Evolutionary conservation across 2,329 filamentous ascomycete species (phyloP), one percentile per base, ranked within the genome.

Genomic region (Hypoxylon sp.): DNA sequence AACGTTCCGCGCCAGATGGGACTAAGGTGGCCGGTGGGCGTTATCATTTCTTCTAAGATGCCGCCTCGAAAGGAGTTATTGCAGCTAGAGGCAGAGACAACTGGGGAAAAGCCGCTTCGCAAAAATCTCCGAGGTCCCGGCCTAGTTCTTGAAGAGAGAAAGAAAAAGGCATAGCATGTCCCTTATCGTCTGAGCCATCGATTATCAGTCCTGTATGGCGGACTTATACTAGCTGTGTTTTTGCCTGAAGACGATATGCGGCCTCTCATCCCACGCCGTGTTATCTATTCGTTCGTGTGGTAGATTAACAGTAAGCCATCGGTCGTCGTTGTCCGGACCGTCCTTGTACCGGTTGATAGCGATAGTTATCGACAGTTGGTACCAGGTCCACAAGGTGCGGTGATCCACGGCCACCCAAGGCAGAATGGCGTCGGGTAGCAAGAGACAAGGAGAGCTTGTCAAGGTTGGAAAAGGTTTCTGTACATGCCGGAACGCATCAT

Each of bases 401-500:
- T 64, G 55, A 64, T 62, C 58, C 58, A 55, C 61, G 58, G 23
- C 47, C 56, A 62, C 43, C 58, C 58, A 64, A 59, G 57, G 43
- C 58, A 42, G 41, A 18, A 55, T 48, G 37, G 50, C 58, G 55
- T 64, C 51, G 58, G 61, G 58, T 64, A 64, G 61, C 61, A 58
- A 62, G 57, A 62, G 51, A 45, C 58, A 43, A 56, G 55, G 41
- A 52, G 58, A 61, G 41, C 52, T 56, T 65, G 48, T 59, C 57
- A 57, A 58, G 48, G 52, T 64, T 63, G 57, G 60, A 46, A 59
- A 62, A 63, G 60, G 52, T 48, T 63, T 60, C 62, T 62, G 58
- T 58, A 65, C 60, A 64, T 61, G 55, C 62, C 55, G 55, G 64
- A 58, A 66, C 62, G 58, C 52, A 67, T 62, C 66, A 67, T 65